These are phyloP conservation scores for Choiromyces venosus DNA, from an alignment of 495 filamentous ascomycete species.

Conservation along the genomic window DNA sequence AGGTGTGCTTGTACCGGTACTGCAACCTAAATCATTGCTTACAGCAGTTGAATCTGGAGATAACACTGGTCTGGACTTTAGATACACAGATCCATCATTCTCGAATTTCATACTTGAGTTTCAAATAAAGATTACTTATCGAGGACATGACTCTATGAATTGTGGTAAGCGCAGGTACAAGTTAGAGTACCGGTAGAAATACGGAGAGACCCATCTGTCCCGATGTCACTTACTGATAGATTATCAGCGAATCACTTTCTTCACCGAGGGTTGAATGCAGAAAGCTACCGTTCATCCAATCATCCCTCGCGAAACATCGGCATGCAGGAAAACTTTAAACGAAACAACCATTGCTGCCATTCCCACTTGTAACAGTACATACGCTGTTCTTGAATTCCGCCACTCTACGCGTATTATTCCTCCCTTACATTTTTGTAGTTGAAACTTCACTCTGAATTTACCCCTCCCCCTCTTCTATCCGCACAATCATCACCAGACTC, in stretches of 20 bases:
- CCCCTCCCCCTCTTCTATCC: constrained; percentile 3
- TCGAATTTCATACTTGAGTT: background rate
- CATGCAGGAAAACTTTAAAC: background rate
- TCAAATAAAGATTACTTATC: background rate
- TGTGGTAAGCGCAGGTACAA: background rate
- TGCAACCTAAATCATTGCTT: background rate
- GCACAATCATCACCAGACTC: background rate
- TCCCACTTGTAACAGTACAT: background rate
- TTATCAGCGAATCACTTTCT: background rate
- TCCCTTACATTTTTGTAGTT: constrained; percentile 16
- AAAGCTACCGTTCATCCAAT: background rate
- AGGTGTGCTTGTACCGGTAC: background rate
- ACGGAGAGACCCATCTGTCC: too few species aligned
- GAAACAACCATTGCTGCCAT: background rate
- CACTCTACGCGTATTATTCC: constrained; percentile 25
- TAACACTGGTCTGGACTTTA: background rate
- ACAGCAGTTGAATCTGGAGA: background rate
- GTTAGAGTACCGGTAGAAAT: too few species aligned
- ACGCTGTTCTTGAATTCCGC: background rate
- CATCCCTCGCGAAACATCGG: background rate
- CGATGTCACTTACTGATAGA: background rate
- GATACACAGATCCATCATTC: background rate
- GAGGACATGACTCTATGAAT: background rate
- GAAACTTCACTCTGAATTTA: constrained; percentile 3
- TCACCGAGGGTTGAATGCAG: background rate